Conservation (phyloP, 2,329 filamentous ascomycete genomes). For the Eurotiales sp. region DNA sequence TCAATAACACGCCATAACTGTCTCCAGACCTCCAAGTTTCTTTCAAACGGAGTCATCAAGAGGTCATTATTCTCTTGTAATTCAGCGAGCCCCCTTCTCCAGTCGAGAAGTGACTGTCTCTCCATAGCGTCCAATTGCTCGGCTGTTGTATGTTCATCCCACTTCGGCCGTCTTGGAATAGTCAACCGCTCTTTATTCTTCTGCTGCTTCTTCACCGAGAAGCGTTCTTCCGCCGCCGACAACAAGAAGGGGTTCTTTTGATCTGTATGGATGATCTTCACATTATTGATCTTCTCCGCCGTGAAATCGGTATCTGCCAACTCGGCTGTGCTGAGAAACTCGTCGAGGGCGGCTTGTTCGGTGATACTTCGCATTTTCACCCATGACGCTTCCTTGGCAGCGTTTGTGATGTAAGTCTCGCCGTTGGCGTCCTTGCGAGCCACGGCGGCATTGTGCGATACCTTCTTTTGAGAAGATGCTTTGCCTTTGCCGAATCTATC, state of each 20-base stretch:
- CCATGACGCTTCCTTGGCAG: constrained; percentile 86
- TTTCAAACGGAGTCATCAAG: constrained; percentile 95
- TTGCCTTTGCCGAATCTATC: constrained; percentile 96
- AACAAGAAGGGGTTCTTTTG: constrained; percentile 94
- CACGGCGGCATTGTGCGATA: constrained; percentile 60
- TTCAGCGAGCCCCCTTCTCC: constrained; percentile 86
- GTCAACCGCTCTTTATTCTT: constrained; percentile 75
- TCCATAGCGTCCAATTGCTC: constrained; percentile 76
- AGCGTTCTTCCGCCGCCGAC: constrained; percentile 77
- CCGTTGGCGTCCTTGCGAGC: constrained; percentile 70
- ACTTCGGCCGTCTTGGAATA: constrained; percentile 82
- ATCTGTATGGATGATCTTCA: constrained; percentile 96
- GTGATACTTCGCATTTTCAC: constrained; percentile 99
- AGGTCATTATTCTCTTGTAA: constrained; percentile 91
- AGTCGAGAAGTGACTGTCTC: constrained; percentile 75
- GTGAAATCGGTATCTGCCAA: constrained; percentile 98
- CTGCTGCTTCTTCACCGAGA: constrained; percentile 74
- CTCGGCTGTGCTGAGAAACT: constrained; percentile 93
- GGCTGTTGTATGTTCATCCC: constrained; percentile 81
- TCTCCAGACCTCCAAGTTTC: constrained; percentile 96
- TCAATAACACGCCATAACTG: constrained; percentile 98
- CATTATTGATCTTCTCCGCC: constrained; percentile 97
- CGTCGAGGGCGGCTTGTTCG: constrained; percentile 92
- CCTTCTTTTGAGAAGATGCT: constrained; percentile 74
- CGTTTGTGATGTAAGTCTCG: constrained; percentile 88